Percentiles rank a stretch among this genome's conserved stretches.
These are phyloP conservation scores for Discostella stelligera DNA, from an alignment of 352 stramenopile genomes.

Conservation along the genomic window DNA sequence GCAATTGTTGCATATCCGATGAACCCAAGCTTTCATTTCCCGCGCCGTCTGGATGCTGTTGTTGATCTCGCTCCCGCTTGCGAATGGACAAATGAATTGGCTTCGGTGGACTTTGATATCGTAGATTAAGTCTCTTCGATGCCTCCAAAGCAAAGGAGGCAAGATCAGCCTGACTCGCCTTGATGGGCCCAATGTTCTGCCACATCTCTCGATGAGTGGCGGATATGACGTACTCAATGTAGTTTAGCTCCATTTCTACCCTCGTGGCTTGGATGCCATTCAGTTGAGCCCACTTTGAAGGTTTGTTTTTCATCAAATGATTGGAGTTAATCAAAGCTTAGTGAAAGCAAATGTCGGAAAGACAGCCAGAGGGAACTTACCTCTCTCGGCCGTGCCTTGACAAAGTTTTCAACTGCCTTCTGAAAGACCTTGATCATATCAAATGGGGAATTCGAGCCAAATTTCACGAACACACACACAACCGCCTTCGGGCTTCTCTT, in stretches of 20 bases:
- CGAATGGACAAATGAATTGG: conserved; percentile 52
- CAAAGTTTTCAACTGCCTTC: conserved; percentile 56
- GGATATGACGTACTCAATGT: conserved; percentile 68
- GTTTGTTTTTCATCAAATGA: neutral
- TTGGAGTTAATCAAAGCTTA: conserved; percentile 1
- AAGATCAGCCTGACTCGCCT: conserved; percentile 58
- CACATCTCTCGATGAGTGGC: conserved; percentile 56
- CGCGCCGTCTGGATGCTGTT: neutral
- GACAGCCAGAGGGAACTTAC: conserved; percentile 12
- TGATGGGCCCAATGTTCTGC: conserved; percentile 67
- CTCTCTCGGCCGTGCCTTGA: conserved; percentile 68
- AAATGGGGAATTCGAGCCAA: conserved; percentile 57
- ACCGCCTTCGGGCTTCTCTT: conserved; percentile 62
- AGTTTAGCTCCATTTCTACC: conserved; percentile 69
- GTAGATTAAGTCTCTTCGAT: conserved; percentile 65
- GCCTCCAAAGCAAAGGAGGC: conserved; percentile 65
- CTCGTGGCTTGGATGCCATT: conserved; percentile 58
- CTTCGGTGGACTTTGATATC: conserved; percentile 59
- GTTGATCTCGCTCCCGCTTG: neutral
- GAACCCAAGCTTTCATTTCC: neutral
- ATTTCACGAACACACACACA: conserved; percentile 65
- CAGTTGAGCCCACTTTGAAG: conserved; percentile 37
- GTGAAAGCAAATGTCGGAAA: neutral
- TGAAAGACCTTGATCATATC: conserved; percentile 64
- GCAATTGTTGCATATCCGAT: neutral